These are phyloP conservation scores for Sporothrix brunneoviolacea DNA, from an alignment of 2,329 filamentous ascomycete species.

Conservation along the genomic window DNA sequence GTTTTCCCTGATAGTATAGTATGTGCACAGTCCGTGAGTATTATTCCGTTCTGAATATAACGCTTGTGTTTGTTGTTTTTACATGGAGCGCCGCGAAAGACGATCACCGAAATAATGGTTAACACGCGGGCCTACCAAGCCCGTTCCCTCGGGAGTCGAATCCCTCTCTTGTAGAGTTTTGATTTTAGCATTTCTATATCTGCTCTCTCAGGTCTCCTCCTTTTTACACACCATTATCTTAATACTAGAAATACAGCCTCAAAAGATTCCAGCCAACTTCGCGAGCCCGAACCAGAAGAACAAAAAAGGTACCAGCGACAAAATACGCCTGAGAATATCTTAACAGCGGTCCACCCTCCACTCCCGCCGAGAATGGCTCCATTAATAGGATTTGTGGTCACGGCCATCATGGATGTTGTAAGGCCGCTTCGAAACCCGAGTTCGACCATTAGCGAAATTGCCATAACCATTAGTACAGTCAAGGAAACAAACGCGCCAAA, in stretches of 20 bases:
- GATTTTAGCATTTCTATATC: not conserved
- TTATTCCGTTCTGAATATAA: too few species aligned
- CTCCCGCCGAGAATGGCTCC: constrained; percentile 43
- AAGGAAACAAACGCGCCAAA: constrained; percentile 60
- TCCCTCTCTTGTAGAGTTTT: constrained; percentile 5
- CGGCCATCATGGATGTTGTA: constrained; percentile 52
- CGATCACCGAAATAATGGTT: not conserved
- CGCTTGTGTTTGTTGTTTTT: not conserved
- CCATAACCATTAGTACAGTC: constrained; percentile 57
- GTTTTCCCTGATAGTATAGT: too few species aligned
- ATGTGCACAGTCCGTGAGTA: too few species aligned
- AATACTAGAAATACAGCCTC: not conserved
- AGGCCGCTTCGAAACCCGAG: constrained; percentile 63
- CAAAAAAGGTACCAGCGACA: constrained; percentile 11
- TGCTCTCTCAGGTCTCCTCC: not conserved
- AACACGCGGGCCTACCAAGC: constrained; percentile 11
- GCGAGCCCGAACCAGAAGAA: not conserved
- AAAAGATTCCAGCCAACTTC: constrained; percentile 1
- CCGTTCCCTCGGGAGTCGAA: constrained; percentile 11
- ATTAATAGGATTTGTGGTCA: constrained; percentile 62
- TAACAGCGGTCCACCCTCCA: constrained; percentile 6
- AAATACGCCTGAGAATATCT: constrained; percentile 13
- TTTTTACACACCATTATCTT: not conserved
- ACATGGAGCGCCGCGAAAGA: not conserved
- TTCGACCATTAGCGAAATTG: constrained; percentile 63